Evolutionary conservation across 768 basidiomycete species (phyloP).

Genomic region (Sarcodon aspratus): DNA sequence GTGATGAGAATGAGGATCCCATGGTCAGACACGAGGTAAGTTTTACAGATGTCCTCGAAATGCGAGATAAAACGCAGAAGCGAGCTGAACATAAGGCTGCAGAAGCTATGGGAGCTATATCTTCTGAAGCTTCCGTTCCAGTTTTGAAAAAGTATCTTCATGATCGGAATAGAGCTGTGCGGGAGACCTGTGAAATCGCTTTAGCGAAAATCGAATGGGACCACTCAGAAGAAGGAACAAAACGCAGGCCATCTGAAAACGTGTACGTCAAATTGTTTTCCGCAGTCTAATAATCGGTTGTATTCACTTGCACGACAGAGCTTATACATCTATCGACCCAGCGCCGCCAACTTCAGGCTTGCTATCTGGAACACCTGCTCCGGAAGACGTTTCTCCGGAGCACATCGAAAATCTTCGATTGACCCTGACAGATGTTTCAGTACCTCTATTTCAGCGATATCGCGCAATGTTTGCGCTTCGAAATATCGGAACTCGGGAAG

Average conservation of each 20-base stretch:
- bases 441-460: slow-evolving; percentile 86
- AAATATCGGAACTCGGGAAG: slow-evolving; percentile 78
- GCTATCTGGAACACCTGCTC: slow-evolving; percentile 39
- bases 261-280: slow-evolving; percentile 4
- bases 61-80: not conserved
- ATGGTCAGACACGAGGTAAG: slow-evolving; percentile 97
- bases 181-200: slow-evolving; percentile 97
- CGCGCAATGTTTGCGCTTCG: slow-evolving; percentile 97
- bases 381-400: slow-evolving; percentile 34
- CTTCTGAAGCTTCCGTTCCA: slow-evolving; percentile 49
- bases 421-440: slow-evolving; percentile 50
- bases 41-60: not conserved
- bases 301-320: slow-evolving; percentile 22
- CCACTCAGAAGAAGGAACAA: slow-evolving; percentile 58
- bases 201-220: slow-evolving; percentile 94
- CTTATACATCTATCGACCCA: slow-evolving; percentile 81
- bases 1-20: slow-evolving; percentile 62
- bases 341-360: slow-evolving; percentile 70
- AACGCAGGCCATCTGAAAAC: slow-evolving; percentile 5
- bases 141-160: slow-evolving; percentile 59
- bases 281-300: not conserved
- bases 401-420: slow-evolving; percentile 43
- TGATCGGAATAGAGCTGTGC: slow-evolving; percentile 64
- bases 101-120: slow-evolving; percentile 97
- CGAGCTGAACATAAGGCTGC: slow-evolving; percentile 51